These are phyloP conservation scores for Yamadazyma dushanensis DNA, from an alignment of 1,139 yeast species.

Conservation along the genomic window DNA sequence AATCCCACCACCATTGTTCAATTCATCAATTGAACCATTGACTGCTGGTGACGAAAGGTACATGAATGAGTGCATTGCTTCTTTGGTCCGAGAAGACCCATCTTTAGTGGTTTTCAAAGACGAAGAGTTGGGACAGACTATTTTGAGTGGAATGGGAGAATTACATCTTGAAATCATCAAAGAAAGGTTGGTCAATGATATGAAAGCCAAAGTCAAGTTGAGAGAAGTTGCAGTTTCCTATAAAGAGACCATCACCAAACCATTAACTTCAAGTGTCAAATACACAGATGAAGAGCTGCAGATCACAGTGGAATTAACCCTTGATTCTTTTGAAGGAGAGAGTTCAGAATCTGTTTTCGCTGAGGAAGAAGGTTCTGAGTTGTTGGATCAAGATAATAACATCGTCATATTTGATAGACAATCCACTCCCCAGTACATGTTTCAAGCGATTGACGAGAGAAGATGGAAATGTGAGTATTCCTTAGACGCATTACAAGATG, in stretches of 20 bases:
- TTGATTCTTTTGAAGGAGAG: conserved; percentile 56
- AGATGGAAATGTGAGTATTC: conserved; percentile 54
- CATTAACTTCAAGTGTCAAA: conserved; percentile 13
- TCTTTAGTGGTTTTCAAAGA: conserved; percentile 44
- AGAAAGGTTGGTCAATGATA: conserved; percentile 73
- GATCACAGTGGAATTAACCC: conserved; percentile 35
- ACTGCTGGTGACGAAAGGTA: conserved; percentile 76
- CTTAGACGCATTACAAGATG: conserved; percentile 52
- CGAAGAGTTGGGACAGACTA: conserved; percentile 85
- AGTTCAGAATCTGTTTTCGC: conserved; percentile 33
- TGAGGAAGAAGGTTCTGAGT: conserved; percentile 41
- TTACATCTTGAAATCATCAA: conserved; percentile 85
- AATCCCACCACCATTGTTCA: conserved; percentile 92
- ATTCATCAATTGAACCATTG: conserved; percentile 78
- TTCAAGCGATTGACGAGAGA: conserved; percentile 30
- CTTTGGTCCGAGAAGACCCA: conserved; percentile 69
- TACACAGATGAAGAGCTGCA: conserved; percentile 16
- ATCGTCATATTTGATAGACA: conserved; percentile 30
- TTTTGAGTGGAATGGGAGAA: conserved; percentile 95
- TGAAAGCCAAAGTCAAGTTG: conserved; percentile 78
- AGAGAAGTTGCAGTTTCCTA: conserved; percentile 87
- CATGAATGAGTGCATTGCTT: conserved; percentile 66
- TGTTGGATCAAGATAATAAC: conserved; percentile 38
- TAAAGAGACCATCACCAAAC: conserved; percentile 62
- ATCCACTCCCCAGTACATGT: conserved; percentile 30